A percentile compares a stretch with the other conserved stretches of the same genome.
These are phyloP conservation scores for Dactylellina sp. DNA, from an alignment of 2,329 filamentous ascomycete species.

Conservation along the genomic window DNA sequence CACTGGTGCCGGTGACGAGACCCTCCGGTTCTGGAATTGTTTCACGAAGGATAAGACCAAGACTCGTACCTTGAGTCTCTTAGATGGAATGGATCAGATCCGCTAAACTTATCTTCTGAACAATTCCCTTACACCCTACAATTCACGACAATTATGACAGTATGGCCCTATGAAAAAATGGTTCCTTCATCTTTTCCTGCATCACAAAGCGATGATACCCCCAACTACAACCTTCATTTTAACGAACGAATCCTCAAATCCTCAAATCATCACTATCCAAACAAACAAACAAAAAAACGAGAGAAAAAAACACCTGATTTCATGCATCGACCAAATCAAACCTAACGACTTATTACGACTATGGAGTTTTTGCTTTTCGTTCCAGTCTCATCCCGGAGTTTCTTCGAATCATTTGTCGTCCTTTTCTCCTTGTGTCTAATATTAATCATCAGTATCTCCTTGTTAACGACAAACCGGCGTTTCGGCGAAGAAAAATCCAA, in stretches of 20 bases:
- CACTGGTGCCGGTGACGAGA: conserved; percentile 96
- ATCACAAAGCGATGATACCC: conserved; percentile 46
- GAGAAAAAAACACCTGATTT: conserved; percentile 10
- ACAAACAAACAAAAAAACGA: no score
- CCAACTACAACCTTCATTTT: conserved; percentile 13
- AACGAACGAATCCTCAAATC: conserved; percentile 34
- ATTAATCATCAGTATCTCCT: conserved; percentile 34
- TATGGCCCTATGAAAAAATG: conserved; percentile 42
- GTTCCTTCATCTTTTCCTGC: conserved; percentile 28
- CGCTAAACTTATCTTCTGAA: conserved; percentile 55
- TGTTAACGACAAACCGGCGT: conserved; percentile 53
- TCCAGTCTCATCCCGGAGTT: conserved; percentile 22
- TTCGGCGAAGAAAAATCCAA: conserved; percentile 38
- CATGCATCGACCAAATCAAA: conserved; percentile 1
- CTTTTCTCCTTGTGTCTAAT: conserved; percentile 32
- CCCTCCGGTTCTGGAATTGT: conserved; percentile 93
- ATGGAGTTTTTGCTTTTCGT: conserved; percentile 20
- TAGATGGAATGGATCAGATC: conserved; percentile 61
- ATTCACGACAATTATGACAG: conserved; percentile 24
- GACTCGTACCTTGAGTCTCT: conserved; percentile 68
- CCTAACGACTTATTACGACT: conserved; percentile 48
- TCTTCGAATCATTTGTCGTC: conserved; percentile 1
- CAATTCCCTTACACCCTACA: conserved; percentile 15
- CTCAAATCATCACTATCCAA: conserved; percentile 7
- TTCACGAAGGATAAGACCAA: conserved; percentile 80